Conservation (phyloP, 1,284 basidiomycete genomes). For the Puccinia polysora region DNA sequence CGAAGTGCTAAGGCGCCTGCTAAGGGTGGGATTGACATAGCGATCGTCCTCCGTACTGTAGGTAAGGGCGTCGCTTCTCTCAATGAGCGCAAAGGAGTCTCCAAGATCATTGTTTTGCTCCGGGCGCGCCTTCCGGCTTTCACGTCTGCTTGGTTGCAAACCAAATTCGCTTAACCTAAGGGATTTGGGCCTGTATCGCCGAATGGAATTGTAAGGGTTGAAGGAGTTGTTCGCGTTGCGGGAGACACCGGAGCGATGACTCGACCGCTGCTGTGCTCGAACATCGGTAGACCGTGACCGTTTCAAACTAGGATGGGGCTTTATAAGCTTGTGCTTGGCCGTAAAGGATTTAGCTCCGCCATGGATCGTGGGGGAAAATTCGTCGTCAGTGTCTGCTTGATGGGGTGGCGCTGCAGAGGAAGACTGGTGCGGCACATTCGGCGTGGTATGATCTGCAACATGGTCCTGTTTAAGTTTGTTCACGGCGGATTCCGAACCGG, state of each 20-base stretch:
- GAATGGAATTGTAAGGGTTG: background rate
- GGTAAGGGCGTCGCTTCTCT: conserved; percentile 5
- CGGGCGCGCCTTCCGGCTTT: background rate
- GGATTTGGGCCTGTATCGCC: background rate
- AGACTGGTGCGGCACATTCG: background rate
- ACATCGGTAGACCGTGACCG: background rate
- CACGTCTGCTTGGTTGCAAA: background rate
- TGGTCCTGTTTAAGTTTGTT: too few relatives aligned
- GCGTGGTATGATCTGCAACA: too few relatives aligned
- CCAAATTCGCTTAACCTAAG: conserved; percentile 15
- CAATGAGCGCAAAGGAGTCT: conserved; percentile 26
- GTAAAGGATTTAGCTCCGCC: background rate
- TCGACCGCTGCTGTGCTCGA: conserved; percentile 6
- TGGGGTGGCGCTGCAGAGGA: background rate
- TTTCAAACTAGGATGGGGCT: conserved; percentile 19
- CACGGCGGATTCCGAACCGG: background rate
- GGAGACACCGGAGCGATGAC: background rate
- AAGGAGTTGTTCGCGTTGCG: background rate
- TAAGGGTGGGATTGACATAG: conserved; percentile 28
- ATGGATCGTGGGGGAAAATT: background rate
- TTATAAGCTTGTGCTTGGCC: conserved; percentile 1
- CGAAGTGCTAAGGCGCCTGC: conserved; percentile 21
- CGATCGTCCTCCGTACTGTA: conserved; percentile 16
- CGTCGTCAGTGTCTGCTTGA: background rate
- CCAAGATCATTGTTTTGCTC: conserved; percentile 21